Percentiles rank a stretch among this genome's conserved stretches.
Evolutionary conservation across 2,329 filamentous ascomycete genomes (phyloP).

Genomic region (Drechmeria coniospora): DNA sequence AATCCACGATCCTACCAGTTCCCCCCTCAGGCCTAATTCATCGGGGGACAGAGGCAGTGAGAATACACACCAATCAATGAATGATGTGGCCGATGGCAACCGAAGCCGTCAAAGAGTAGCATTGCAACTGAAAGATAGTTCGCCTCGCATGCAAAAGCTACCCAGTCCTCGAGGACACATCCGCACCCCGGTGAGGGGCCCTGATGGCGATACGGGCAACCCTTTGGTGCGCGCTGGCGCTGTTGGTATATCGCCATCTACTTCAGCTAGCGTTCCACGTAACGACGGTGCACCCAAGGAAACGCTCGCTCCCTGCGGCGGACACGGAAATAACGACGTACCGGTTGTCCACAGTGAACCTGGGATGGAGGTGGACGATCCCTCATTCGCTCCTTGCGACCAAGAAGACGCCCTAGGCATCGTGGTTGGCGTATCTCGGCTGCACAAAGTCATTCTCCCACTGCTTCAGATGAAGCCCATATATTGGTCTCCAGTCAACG

Average conservation of each 20-base stretch:
- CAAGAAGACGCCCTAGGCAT: slow-evolving; percentile 38
- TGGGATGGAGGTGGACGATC: neutral
- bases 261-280: slow-evolving; percentile 2
- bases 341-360: neutral
- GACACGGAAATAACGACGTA: neutral
- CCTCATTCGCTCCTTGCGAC: slow-evolving; percentile 2
- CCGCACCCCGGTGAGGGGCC: slow-evolving; percentile 18
- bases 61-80: too few species aligned
- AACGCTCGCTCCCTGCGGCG: neutral
- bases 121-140: slow-evolving; percentile 3
- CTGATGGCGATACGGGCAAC: slow-evolving; percentile 38
- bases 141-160: slow-evolving; percentile 9
- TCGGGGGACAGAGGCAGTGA: too few species aligned
- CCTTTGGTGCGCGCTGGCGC: slow-evolving; percentile 35
- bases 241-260: slow-evolving; percentile 11
- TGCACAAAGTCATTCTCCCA: slow-evolving; percentile 79
- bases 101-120: too few species aligned
- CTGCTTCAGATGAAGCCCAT: slow-evolving; percentile 84
- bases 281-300: neutral
- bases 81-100: too few species aligned
- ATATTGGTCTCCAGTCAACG: slow-evolving; percentile 92
- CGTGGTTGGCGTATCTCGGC: slow-evolving; percentile 73
- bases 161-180: slow-evolving; percentile 8
- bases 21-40: too few species aligned
- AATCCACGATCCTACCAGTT: too few species aligned